These are phyloP conservation scores for Sporothrix schenckii DNA, from an alignment of 2,329 filamentous ascomycete species.

Conservation along the genomic window DNA sequence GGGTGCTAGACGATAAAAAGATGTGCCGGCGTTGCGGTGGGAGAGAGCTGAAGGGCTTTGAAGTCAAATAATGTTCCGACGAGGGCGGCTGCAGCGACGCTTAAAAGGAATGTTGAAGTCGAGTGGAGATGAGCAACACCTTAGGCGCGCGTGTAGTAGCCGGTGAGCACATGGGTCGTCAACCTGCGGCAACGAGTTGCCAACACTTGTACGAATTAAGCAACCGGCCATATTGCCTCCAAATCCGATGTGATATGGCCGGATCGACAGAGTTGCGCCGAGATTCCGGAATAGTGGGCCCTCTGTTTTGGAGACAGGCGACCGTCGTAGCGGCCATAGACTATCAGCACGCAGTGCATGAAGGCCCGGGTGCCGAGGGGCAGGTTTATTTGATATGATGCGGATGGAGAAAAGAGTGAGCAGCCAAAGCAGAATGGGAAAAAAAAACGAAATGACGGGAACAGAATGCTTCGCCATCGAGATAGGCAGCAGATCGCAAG, in stretches of 20 bases:
- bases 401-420: not conserved
- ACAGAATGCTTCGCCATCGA: not conserved
- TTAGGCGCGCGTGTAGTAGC: slow-evolving; percentile 21
- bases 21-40: slow-evolving; percentile 23
- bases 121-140: not conserved
- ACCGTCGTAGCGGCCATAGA: not conserved
- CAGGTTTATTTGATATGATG: not conserved
- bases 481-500: not conserved
- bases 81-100: slow-evolving; percentile 8
- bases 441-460: not conserved
- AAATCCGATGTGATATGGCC: not conserved
- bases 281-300: slow-evolving; percentile 35
- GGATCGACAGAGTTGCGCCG: slow-evolving; percentile 33
- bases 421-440: not conserved
- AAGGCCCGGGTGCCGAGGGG: not conserved
- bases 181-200: not conserved
- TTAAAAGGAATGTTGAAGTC: slow-evolving; percentile 18
- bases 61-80: slow-evolving; percentile 20
- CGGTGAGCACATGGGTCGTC: not conserved
- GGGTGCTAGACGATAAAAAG: not conserved
- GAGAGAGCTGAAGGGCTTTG: not conserved
- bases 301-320: not conserved
- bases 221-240: slow-evolving; percentile 4
- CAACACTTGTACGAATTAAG: slow-evolving; percentile 9
- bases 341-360: not conserved